These are phyloP conservation scores for Xylaria digitata DNA, from an alignment of 2,329 filamentous ascomycete species.

Conservation along the genomic window DNA sequence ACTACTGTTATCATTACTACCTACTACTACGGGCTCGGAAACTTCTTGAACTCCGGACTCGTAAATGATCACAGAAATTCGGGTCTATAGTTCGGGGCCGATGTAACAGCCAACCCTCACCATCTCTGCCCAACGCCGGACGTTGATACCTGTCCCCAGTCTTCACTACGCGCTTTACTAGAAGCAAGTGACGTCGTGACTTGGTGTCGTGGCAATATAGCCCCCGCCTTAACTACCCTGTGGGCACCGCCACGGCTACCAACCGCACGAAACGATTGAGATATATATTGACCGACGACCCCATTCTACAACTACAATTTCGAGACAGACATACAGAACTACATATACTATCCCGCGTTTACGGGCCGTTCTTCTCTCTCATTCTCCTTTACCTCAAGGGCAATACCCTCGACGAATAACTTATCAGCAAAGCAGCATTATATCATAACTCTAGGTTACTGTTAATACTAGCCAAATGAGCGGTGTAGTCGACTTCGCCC, in stretches of 20 bases:
- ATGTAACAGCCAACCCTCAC: constrained; percentile 5
- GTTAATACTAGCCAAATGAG: constrained; percentile 11
- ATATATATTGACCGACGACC: constrained; percentile 11
- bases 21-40: constrained; percentile 13
- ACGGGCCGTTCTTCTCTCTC: background rate
- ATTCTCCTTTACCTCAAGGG: background rate
- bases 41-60: constrained; percentile 19
- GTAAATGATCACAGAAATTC: constrained; percentile 8
- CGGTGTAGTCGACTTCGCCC: constrained; percentile 24
- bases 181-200: constrained; percentile 2
- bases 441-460: background rate
- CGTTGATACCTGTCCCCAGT: constrained; percentile 3
- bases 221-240: constrained; percentile 5
- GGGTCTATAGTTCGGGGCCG: constrained; percentile 13
- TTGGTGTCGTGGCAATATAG: constrained; percentile 9
- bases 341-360: background rate
- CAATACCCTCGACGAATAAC: background rate
- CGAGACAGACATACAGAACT: background rate
- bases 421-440: background rate
- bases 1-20: background rate
- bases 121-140: background rate
- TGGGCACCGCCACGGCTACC: background rate
- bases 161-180: constrained; percentile 4
- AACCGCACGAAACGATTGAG: background rate
- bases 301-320: background rate